Conservation (phyloP, 345 rosid species). For the Chamaenerion angustifolium region DNA sequence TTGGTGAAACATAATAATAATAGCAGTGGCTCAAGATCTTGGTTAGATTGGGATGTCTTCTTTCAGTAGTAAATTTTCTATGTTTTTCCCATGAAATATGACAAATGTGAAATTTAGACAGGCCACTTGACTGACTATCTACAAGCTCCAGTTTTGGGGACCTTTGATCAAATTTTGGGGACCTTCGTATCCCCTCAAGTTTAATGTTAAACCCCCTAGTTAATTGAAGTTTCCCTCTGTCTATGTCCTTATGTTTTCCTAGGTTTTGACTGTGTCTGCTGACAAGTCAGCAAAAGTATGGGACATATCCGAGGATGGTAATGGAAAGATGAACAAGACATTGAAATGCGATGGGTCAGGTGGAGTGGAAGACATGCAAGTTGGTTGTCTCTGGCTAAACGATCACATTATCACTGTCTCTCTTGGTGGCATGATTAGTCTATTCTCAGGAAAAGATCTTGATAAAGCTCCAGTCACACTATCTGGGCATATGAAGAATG, state of each 20-base stretch:
- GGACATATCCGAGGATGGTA: constrained; percentile 69
- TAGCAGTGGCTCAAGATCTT: too few species aligned
- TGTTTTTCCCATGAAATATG: too few species aligned
- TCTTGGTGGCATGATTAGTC: constrained; percentile 74
- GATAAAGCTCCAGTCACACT: constrained; percentile 56
- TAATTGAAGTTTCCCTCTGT: not conserved
- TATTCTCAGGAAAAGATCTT: constrained; percentile 65
- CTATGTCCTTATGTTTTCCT: constrained; percentile 4
- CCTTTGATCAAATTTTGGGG: too few species aligned
- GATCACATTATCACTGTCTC: constrained; percentile 79
- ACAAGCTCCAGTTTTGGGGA: too few species aligned
- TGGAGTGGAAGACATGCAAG: constrained; percentile 88
- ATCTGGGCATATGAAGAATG: constrained; percentile 84
- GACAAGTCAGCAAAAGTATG: constrained; percentile 95
- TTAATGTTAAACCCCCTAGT: too few species aligned
- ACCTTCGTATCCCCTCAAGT: too few species aligned
- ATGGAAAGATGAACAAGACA: constrained; percentile 54
- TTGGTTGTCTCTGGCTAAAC: constrained; percentile 92
- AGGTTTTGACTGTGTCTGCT: constrained; percentile 90
- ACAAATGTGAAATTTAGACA: too few species aligned
- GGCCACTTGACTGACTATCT: too few species aligned
- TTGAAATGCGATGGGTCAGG: constrained; percentile 53
- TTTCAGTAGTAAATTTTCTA: too few species aligned
- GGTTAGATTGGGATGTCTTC: too few species aligned
- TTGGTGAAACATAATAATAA: too few species aligned